Evolutionary conservation across 306 rosid genomes (phyloP).

Genomic region (Calophaca sinica): DNA sequence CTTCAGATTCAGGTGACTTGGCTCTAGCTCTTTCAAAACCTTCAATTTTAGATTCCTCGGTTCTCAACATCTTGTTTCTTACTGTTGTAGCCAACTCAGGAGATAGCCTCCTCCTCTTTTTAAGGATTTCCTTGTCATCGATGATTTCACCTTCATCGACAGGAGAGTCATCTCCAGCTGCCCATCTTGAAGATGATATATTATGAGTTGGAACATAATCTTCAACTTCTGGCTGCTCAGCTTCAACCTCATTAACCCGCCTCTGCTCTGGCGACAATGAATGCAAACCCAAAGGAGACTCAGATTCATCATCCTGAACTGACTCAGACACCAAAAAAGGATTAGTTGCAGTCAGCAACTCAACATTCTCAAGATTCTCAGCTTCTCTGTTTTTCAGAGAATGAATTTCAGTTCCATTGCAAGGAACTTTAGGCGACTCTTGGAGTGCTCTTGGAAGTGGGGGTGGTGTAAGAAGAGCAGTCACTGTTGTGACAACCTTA

Average conservation of each 20-base stretch:
- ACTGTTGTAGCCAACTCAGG: conserved; percentile 49
- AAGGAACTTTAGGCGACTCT: background rate
- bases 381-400: conserved; percentile 43
- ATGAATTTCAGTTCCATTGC: conserved; percentile 41
- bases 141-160: conserved; percentile 82
- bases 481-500: conserved; percentile 45
- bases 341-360: conserved; percentile 44
- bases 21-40: conserved; percentile 63
- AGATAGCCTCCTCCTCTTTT: conserved; percentile 63
- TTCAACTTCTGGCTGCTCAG: conserved; percentile 69
- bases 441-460: conserved; percentile 54
- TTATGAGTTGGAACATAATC: conserved; percentile 71
- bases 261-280: conserved; percentile 50
- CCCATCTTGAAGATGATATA: conserved; percentile 98
- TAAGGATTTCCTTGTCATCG: conserved; percentile 63
- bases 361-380: conserved; percentile 39
- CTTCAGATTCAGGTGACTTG: conserved; percentile 81
- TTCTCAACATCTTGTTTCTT: conserved; percentile 65
- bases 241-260: conserved; percentile 50
- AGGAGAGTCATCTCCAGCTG: conserved; percentile 82
- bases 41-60: conserved; percentile 70
- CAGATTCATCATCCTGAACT: background rate
- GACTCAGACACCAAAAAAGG: background rate
- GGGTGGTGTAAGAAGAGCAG: conserved; percentile 60
- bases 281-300: conserved; percentile 45